Conservation (phyloP, 345 rosid species). For the Bruguiera sexangula region DNA sequence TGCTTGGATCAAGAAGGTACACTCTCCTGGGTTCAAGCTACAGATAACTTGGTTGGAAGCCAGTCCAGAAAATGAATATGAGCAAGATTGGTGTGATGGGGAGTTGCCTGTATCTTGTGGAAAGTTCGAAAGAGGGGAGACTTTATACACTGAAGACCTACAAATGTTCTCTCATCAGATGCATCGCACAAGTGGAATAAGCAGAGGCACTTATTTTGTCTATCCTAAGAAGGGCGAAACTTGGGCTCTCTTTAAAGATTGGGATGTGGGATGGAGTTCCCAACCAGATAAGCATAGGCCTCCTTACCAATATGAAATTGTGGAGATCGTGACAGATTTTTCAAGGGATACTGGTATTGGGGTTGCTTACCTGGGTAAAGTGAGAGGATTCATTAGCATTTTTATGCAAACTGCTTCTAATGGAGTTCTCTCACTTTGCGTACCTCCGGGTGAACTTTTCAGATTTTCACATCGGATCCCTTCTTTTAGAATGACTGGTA, state of each 20-base stretch:
- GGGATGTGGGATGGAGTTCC: conserved; percentile 61
- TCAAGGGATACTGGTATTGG: conserved; percentile 44
- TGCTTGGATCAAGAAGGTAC: conserved; percentile 58
- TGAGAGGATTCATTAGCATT: conserved; percentile 74
- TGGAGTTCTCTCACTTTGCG: conserved; percentile 31
- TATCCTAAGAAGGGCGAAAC: conserved; percentile 76
- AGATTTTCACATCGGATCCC: conserved; percentile 82
- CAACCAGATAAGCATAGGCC: conserved; percentile 42
- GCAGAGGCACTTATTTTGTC: conserved; percentile 28
- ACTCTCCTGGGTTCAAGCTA: conserved; percentile 54
- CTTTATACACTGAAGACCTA: conserved; percentile 37
- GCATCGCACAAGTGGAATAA: conserved; percentile 8
- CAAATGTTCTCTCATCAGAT: conserved; percentile 69
- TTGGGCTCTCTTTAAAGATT: conserved; percentile 81
- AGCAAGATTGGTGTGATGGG: conserved; percentile 37
- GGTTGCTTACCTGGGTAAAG: conserved; percentile 66
- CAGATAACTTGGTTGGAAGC: conserved; percentile 77
- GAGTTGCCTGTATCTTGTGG: conserved; percentile 75
- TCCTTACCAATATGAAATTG: conserved; percentile 56
- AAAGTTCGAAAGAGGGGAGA: conserved; percentile 36
- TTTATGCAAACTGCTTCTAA: conserved; percentile 35
- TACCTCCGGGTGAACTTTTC: conserved; percentile 46
- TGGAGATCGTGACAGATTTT: conserved; percentile 61
- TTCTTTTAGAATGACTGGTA: conserved; percentile 63
- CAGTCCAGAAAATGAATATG: conserved; percentile 31